phyloP scores from a whole-genome alignment of 2,329 filamentous ascomycete genomes.

The Colletotrichum abscissum region DNA sequence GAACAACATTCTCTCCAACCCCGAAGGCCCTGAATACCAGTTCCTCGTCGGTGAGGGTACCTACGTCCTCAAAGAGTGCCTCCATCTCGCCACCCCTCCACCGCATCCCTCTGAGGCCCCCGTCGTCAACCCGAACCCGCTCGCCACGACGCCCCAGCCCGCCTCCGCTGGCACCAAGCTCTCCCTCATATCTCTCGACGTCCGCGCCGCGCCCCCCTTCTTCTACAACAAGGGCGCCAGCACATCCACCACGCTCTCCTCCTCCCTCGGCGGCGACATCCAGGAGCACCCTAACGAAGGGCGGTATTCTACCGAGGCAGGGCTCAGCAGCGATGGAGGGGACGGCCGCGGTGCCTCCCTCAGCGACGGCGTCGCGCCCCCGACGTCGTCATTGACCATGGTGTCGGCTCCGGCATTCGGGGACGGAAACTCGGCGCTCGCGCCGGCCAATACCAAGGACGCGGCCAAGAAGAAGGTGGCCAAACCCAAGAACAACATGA shows the following conservation, averaged over 20 bases:
- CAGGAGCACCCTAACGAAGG: slow-evolving; percentile 72
- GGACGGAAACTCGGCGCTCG: slow-evolving; percentile 82
- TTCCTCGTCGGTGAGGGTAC: slow-evolving; percentile 97
- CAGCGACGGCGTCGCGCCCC: slow-evolving; percentile 56
- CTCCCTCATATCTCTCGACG: slow-evolving; percentile 79
- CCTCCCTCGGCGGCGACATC: slow-evolving; percentile 62
- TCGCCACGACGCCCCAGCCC: slow-evolving; percentile 86
- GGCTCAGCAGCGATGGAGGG: slow-evolving; percentile 67
- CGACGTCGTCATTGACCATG: slow-evolving; percentile 51
- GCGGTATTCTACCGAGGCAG: slow-evolving; percentile 69
- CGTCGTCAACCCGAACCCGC: slow-evolving; percentile 86
- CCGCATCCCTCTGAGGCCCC: slow-evolving; percentile 95
- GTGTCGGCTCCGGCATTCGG: slow-evolving; percentile 79
- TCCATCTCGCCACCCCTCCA: slow-evolving; percentile 92
- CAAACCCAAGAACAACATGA: slow-evolving; percentile 98
- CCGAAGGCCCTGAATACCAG: slow-evolving; percentile 85
- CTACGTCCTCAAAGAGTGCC: slow-evolving; percentile 89
- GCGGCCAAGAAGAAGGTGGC: slow-evolving; percentile 74
- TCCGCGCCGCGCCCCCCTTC: slow-evolving; percentile 64
- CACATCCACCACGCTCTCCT: slow-evolving; percentile 61
- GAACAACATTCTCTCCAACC: slow-evolving; percentile 87
- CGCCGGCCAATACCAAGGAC: slow-evolving; percentile 73
- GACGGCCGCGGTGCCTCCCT: slow-evolving; percentile 56
- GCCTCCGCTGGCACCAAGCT: slow-evolving; percentile 87
- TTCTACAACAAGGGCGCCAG: slow-evolving; percentile 62